A percentile compares a stretch with the other conserved stretches of the same genome.
Conservation (phyloP, 2,329 filamentous ascomycete genomes). For the Metarhizium album region DNA sequence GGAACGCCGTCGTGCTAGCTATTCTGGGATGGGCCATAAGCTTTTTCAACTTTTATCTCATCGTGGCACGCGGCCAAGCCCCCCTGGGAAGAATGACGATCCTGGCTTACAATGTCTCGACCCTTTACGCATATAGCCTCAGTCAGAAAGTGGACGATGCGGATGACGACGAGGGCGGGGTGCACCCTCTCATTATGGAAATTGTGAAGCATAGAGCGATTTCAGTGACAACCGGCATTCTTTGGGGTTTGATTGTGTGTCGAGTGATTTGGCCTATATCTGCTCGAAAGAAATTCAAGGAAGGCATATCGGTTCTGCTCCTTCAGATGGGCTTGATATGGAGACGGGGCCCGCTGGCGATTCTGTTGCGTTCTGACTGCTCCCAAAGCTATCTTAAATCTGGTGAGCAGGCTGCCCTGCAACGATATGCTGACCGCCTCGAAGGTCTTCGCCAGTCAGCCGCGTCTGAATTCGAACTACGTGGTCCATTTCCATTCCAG, state of each 20-base stretch:
- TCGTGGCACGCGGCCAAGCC: slow-evolving; percentile 65
- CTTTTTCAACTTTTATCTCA: slow-evolving; percentile 74
- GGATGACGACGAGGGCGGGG: slow-evolving; percentile 70
- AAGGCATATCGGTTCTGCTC: slow-evolving; percentile 74
- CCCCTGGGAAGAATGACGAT: slow-evolving; percentile 85
- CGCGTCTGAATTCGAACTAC: slow-evolving; percentile 68
- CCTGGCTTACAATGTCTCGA: slow-evolving; percentile 85
- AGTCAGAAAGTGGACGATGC: slow-evolving; percentile 63
- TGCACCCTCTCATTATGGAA: slow-evolving; percentile 67
- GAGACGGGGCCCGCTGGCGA: slow-evolving; percentile 79
- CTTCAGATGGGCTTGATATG: slow-evolving; percentile 86
- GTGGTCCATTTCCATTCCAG: slow-evolving; percentile 66
- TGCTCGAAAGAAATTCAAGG: slow-evolving; percentile 71
- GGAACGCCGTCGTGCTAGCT: slow-evolving; percentile 59
- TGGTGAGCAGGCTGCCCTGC: slow-evolving; percentile 73
- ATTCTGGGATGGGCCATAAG: slow-evolving; percentile 70
- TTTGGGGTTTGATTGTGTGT: slow-evolving; percentile 83
- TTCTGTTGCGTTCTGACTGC: slow-evolving; percentile 48
- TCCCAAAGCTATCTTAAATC: slow-evolving; percentile 63
- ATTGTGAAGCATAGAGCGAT: slow-evolving; percentile 77
- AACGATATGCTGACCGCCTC: slow-evolving; percentile 59
- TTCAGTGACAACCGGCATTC: slow-evolving; percentile 67
- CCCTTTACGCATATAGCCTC: slow-evolving; percentile 80
- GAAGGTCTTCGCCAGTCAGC: slow-evolving; percentile 61
- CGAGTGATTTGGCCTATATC: slow-evolving; percentile 83